Percentiles rank a stretch among this genome's conserved stretches.
Evolutionary conservation across 2,329 filamentous ascomycete species (phyloP).

Genomic region (Colletotrichum zoysiae): DNA sequence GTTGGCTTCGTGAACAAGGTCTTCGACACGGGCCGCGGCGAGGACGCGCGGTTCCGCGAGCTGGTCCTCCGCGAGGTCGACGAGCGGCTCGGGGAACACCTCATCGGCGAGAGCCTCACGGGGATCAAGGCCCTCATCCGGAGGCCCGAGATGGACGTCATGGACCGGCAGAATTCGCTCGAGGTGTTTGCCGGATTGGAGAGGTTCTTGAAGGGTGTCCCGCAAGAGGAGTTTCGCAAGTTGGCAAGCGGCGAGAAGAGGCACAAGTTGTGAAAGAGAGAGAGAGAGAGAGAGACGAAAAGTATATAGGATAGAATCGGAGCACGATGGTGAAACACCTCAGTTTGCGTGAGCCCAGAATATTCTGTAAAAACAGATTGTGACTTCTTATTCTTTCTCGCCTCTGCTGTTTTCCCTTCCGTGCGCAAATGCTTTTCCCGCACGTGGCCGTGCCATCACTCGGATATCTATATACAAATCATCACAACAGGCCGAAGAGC

Average conservation of each 20-base stretch:
- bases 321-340: not conserved
- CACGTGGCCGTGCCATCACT: not conserved
- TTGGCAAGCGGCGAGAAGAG: conserved; percentile 90
- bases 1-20: conserved; percentile 90
- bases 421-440: not conserved
- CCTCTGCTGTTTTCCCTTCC: not conserved
- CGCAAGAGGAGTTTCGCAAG: conserved; percentile 90
- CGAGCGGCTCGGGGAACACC: conserved; percentile 81
- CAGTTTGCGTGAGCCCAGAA: not conserved
- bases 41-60: conserved; percentile 76
- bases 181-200: conserved; percentile 91
- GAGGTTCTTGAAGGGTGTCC: conserved; percentile 82
- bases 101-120: conserved; percentile 82
- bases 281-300: not conserved
- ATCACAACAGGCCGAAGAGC: conserved; percentile 81
- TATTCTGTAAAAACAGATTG: not conserved
- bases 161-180: conserved; percentile 82
- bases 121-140: conserved; percentile 89
- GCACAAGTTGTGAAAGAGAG: conserved; percentile 79
- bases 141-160: conserved; percentile 75
- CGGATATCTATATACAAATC: conserved; percentile 40
- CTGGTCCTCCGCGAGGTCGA: conserved; percentile 84
- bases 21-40: conserved; percentile 68
- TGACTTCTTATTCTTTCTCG: not conserved
- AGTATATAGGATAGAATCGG: not conserved